Conservation (phyloP, 164 flowering plant genomes). For the Annona squamosa region DNA sequence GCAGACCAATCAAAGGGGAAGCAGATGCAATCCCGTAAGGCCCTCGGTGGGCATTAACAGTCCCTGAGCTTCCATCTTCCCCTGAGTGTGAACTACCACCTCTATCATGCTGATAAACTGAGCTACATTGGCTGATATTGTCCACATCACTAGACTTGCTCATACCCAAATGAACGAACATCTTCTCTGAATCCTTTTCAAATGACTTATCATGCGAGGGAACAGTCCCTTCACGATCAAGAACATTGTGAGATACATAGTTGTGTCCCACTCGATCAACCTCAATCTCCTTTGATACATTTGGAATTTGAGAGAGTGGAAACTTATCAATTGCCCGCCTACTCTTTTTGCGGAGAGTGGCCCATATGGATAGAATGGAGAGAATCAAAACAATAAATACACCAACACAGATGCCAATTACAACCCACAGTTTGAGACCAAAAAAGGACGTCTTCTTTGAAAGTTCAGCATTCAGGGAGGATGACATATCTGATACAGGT, state of each 20-base stretch:
- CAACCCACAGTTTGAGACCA: conserved; percentile 67
- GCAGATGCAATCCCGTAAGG: conserved; percentile 43
- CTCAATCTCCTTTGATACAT: conserved; percentile 64
- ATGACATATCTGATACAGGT: conserved; percentile 35
- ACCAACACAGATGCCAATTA: conserved; percentile 61
- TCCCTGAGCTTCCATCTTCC: conserved; percentile 70
- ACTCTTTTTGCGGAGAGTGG: conserved; percentile 46
- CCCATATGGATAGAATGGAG: conserved; percentile 54
- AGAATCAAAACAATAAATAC: conserved; percentile 59
- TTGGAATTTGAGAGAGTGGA: conserved; percentile 55
- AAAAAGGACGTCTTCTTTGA: conserved; percentile 43
- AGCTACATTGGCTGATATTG: conserved; percentile 67
- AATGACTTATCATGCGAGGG: conserved; percentile 35
- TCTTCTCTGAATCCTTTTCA: conserved; percentile 51
- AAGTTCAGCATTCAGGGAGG: conserved; percentile 43
- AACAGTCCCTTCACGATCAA: conserved; percentile 39
- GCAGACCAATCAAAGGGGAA: conserved; percentile 80
- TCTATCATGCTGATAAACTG: conserved; percentile 54
- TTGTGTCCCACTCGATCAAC: conserved; percentile 53
- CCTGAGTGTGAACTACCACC: conserved; percentile 72
- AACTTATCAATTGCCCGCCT: conserved; percentile 39
- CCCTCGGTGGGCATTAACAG: conserved; percentile 28
- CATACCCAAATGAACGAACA: conserved; percentile 52
- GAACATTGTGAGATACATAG: conserved; percentile 21
- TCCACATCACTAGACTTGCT: conserved; percentile 72